Evolutionary conservation across 2,329 filamentous ascomycete species (phyloP).

Genomic region (Calonectria henricotiae): DNA sequence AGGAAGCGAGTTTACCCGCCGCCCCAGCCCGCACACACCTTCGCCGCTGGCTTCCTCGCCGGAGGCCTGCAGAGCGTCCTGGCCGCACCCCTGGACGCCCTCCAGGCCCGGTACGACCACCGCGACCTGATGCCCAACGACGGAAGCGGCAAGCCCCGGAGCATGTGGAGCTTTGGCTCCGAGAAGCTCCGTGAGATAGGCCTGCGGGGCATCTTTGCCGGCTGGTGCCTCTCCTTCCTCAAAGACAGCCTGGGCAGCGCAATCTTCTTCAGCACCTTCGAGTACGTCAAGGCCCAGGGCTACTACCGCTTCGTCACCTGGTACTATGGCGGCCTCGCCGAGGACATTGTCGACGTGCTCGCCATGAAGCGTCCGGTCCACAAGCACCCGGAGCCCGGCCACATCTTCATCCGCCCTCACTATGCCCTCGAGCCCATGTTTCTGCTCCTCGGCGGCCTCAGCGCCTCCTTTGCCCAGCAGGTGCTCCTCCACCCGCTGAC

Average conservation of each 20-base stretch:
- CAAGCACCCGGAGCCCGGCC: constrained; percentile 51
- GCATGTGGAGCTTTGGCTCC: constrained; percentile 81
- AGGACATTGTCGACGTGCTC: constrained; percentile 68
- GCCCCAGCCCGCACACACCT: constrained; percentile 75
- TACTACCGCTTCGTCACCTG: constrained; percentile 80
- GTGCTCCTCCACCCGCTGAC: constrained; percentile 80
- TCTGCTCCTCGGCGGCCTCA: constrained; percentile 78
- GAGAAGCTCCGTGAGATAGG: constrained; percentile 80
- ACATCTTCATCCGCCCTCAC: constrained; percentile 77
- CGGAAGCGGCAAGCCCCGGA: constrained; percentile 66
- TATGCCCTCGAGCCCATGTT: constrained; percentile 84
- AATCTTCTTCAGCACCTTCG: constrained; percentile 83
- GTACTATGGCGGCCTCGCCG: constrained; percentile 76
- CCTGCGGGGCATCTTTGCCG: constrained; percentile 80
- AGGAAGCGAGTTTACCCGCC: constrained; percentile 80
- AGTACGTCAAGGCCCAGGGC: constrained; percentile 82
- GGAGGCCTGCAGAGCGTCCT: constrained; percentile 80
- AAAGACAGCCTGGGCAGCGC: constrained; percentile 81
- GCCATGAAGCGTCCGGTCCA: constrained; percentile 63
- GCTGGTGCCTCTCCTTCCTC: constrained; percentile 78
- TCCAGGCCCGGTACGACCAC: constrained; percentile 81
- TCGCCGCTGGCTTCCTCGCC: constrained; percentile 79
- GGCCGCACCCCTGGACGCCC: constrained; percentile 82
- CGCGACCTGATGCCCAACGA: constrained; percentile 64
- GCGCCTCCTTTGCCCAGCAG: constrained; percentile 80